These are phyloP conservation scores for Tricholoma sp. DNA, from an alignment of 768 basidiomycete genomes.

Conservation along the genomic window DNA sequence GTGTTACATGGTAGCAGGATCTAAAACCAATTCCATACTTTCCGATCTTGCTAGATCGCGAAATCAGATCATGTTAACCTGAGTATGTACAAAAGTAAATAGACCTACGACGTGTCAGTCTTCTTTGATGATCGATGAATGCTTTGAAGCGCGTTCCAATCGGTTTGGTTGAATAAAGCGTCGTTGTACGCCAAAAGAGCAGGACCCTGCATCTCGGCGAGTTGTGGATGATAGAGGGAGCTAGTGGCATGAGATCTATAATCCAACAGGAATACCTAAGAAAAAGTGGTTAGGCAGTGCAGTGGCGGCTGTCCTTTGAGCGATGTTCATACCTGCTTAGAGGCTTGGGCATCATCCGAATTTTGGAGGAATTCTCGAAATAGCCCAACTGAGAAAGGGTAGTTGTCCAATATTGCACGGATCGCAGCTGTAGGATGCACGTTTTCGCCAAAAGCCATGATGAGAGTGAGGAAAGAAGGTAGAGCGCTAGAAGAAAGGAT, in stretches of 20 bases:
- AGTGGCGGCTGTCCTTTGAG: no score
- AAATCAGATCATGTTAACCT: background rate
- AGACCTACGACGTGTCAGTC: slow-evolving; percentile 34
- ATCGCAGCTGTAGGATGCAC: background rate
- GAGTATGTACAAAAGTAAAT: background rate
- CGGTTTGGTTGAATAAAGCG: slow-evolving; percentile 30
- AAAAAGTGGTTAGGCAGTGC: no score
- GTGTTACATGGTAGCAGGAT: slow-evolving; percentile 42
- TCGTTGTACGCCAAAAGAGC: slow-evolving; percentile 45
- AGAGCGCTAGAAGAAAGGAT: no score
- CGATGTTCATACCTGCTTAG: background rate
- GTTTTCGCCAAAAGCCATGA: background rate
- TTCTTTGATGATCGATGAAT: slow-evolving; percentile 43
- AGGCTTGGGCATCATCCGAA: background rate
- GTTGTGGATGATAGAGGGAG: slow-evolving; percentile 20
- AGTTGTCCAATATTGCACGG: background rate
- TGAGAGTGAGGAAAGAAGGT: no score
- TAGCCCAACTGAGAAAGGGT: background rate
- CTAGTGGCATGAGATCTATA: slow-evolving; percentile 21
- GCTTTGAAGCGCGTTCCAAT: slow-evolving; percentile 41
- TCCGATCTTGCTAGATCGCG: slow-evolving; percentile 38
- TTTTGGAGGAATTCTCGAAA: background rate
- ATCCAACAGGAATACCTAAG: slow-evolving; percentile 40
- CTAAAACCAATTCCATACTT: slow-evolving; percentile 51
- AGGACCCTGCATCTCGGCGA: slow-evolving; percentile 34